Evolutionary conservation across 306 rosid genomes (phyloP), one percentile per base, ranked within the genome.

Genomic region (Herpetospermum pedunculosum): DNA sequence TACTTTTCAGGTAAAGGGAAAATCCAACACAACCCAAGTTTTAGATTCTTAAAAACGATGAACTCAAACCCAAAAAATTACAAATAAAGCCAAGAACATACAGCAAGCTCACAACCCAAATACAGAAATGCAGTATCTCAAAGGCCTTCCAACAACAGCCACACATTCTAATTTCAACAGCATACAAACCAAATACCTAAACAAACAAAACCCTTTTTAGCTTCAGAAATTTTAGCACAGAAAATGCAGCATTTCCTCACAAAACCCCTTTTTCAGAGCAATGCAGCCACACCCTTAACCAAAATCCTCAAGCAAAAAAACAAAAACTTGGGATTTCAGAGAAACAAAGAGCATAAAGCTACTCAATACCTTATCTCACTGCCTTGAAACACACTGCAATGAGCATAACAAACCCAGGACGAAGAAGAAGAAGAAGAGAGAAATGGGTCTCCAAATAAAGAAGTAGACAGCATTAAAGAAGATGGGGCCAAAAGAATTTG

Each of bases 401-500:
- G 70, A 72, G 83, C 85, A 81, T 77, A 59, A 74, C 68, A 75
- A 78, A 77, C 85, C 81, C 79, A 80, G 19, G 81, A 75, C 85
- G 75, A 81, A 32, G 81, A 76, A 85, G 76, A 81, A 83, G 35
- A 15, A 6, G 3, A 60, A 14, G 74, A 55, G 54, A 75, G 64
- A 76, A 80, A 80, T 78, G 89, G 87, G 81, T 81, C 52, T 80
- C 44, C 76, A 81, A 81, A 77, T 44, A 69, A 83, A 78, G 80
- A 86, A 80, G 80, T 77, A 32, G 77, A 75, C 55, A 38, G 87
- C 89, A 86, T 73, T 87, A 76, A 93, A 87, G 87, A 72, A 0
- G 44, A 84, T 60, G 92, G 95, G 92, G 69, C 96, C 92, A 90
- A 65, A 38, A 67, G 68, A 75, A 47, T 43, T 63, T 34, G 72